Evolutionary conservation across 768 basidiomycete species (phyloP), one percentile per base, ranked within the genome.

Genomic region (Piloderma croceum): DNA sequence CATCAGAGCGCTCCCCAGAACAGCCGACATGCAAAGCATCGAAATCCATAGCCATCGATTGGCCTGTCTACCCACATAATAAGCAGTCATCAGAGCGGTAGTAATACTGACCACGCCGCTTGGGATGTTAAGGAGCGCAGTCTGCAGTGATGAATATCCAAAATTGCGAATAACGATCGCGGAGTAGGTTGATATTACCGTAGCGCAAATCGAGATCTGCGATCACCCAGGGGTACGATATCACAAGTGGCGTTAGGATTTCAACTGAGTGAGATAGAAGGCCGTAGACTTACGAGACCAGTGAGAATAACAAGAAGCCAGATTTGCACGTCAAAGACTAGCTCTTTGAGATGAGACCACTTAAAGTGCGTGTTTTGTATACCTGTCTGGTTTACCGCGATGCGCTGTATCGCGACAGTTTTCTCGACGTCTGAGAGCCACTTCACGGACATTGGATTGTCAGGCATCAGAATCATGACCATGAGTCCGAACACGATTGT

Each of bases 351-450:
- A 22, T 49, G 48, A 35, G 7, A 15, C 44, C 44, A 46, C 42
- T 51, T 55, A 36, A 54, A 54, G 3, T 38, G 39, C 44, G 46
- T 49, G 34, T 56, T 56, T 38, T 56, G 51, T 29, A 56, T 51
- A 20, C 54, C 54, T n/a, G 50, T 34, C 40, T 56, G 54, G 35
- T 56, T 56, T 12, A 38, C 50, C 31, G 51, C 48, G 31, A 52
- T 48, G 24, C 51, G 45, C 36, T 50, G 48, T 12, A 52, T 44
- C 20, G 51, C 48, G n/a, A 50, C 48, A 27, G 42, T 38, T 31
- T 49, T 49, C 39, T 49, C 44, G 2, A 39, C 42, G 17, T 49
- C 48, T 6, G 44, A 40, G 39, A 49, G 48, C 48, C 48, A 49
- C 6, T 38, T 38, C 3, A 34, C 48, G 10, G 45, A 41, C 48